Base-by-base conservation (phyloP, 768 basidiomycete species). In the Leccinellum rugosiceps region DNA sequence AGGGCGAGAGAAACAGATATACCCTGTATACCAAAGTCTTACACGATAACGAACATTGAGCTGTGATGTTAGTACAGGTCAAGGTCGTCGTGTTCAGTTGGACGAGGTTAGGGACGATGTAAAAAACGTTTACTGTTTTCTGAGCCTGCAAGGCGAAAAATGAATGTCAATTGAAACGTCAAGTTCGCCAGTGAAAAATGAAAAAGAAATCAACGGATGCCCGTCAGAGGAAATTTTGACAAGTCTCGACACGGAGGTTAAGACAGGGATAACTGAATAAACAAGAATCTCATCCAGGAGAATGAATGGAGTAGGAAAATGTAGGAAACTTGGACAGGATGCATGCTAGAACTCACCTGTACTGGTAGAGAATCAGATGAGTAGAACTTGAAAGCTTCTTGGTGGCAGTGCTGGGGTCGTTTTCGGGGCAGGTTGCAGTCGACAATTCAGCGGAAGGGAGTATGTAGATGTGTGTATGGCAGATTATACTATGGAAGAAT, bases 201-300 rank as follows among this genome's bases (percentile, higher is more conserved):
- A 41, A 19, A 19, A 32, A 11, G 17, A 1, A n/a, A 47, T 9
- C 23, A 25, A 14, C 0, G 8, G 8, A 26, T n/a, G 17, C 21
- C 7, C 3, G 14, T 62, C 55, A 55, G 55, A 57, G 11, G 17
- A 49, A 26, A 46, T 11, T 10, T 7, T 3, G 10, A 38, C 1
- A 23, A 41, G 50, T 60, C 59, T 68, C 67, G 68, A 68, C 67
- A 68, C 48, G 44, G 25, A 31, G 41, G 61, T 68, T 68, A 69
- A 68, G 67, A 68, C 67, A 68, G 68, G 67, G 68, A 68, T 68
- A 68, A 68, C 67, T 68, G 67, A 69, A 61, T 19, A 52, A 45
- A 59, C 31, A 23, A 54, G 17, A 28, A 35, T 64, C 56, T 68
- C 67, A 69, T 68, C 67, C 9, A 50, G 19, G 45, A 21, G 47